Percentiles rank a stretch among this genome's conserved stretches.
Evolutionary conservation across 75 land plant genomes (phyloP).

Genomic region (Selaginella moellendorffii): DNA sequence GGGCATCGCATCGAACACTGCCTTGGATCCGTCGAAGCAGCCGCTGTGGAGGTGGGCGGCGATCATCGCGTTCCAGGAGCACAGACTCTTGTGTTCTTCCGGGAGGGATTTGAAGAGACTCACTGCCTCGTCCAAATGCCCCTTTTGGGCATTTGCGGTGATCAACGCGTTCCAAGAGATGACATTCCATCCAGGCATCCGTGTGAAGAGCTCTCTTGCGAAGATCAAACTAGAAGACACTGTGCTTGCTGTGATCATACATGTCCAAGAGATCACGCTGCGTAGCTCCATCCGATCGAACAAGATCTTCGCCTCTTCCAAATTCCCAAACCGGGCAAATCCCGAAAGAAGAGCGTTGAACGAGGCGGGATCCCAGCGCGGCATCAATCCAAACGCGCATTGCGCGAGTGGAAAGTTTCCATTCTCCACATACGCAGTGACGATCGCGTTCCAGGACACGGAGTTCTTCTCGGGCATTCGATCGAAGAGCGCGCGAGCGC

Average conservation of each 20-base stretch:
- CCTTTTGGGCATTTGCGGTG: background rate
- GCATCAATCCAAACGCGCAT: background rate
- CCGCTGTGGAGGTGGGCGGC: background rate
- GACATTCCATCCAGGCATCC: background rate
- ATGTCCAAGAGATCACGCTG: constrained; percentile 1
- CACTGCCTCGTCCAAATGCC: background rate
- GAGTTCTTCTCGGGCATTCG: constrained; percentile 3
- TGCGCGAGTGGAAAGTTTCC: background rate
- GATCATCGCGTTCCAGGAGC: background rate
- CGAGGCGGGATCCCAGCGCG: constrained; percentile 5
- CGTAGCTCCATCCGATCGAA: background rate
- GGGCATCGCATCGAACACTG: background rate
- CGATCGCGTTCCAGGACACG: constrained; percentile 4
- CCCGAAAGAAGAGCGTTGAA: background rate
- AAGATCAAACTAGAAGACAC: background rate
- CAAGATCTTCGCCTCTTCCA: background rate
- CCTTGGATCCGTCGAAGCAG: background rate
- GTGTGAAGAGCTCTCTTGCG: background rate
- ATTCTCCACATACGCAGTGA: background rate
- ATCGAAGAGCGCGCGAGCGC: background rate
- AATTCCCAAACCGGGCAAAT: background rate
- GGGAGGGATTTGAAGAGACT: background rate
- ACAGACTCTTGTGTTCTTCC: background rate
- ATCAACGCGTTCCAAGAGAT: background rate
- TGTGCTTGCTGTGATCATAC: background rate